Evolutionary conservation across 441 rosid genomes (phyloP).

Genomic region (Brassica hybrid): DNA sequence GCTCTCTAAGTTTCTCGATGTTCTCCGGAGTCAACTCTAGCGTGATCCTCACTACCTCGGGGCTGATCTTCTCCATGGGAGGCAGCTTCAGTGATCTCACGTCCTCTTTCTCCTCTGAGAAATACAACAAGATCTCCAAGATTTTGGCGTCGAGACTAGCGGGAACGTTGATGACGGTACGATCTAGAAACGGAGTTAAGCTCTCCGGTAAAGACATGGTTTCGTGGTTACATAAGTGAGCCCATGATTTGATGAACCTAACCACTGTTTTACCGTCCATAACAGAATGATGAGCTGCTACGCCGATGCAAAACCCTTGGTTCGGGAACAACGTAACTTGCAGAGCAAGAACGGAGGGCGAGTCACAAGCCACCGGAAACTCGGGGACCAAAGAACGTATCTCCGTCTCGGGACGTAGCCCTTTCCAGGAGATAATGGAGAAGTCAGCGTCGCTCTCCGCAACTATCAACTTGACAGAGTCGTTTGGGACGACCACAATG

Average conservation of each 20-base stretch:
- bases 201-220: neutral
- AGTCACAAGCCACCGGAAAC: neutral
- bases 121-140: slow-evolving; percentile 3
- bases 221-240: slow-evolving; percentile 29
- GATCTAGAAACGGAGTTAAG: slow-evolving; percentile 20
- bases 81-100: slow-evolving; percentile 10
- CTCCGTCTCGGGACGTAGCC: no score
- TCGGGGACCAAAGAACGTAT: neutral
- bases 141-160: neutral
- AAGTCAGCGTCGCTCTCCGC: no score
- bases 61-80: neutral
- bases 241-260: slow-evolving; percentile 28
- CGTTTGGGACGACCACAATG: slow-evolving; percentile 1
- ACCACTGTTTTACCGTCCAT: slow-evolving; percentile 24
- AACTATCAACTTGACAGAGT: slow-evolving; percentile 22
- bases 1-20: slow-evolving; percentile 22
- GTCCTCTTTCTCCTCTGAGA: neutral
- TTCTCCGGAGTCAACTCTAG: slow-evolving; percentile 8
- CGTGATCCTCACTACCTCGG: neutral
- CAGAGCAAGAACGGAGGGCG: neutral
- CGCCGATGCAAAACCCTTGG: slow-evolving; percentile 21
- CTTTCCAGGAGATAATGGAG: no score
- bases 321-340: slow-evolving; percentile 23
- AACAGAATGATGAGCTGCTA: slow-evolving; percentile 21
- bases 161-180: slow-evolving; percentile 12